phyloP scores from a whole-genome alignment of 331 rosid genomes.

The Pyracantha coccinea region DNA sequence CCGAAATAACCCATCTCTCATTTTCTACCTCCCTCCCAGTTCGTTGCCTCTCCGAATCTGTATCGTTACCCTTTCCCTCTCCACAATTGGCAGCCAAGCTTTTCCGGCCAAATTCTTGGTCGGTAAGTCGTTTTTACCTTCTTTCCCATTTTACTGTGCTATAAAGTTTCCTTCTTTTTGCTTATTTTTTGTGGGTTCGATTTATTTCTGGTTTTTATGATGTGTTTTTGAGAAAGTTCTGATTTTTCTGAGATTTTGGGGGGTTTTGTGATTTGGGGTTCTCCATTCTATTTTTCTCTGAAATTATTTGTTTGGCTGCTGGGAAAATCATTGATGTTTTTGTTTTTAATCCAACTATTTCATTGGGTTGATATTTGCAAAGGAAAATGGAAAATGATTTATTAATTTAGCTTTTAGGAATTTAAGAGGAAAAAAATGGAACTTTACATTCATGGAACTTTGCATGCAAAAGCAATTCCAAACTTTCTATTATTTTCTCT shows the following conservation, averaged over 20 bases:
- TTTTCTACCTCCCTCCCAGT: background rate
- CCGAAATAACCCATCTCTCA: background rate
- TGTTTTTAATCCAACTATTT: background rate
- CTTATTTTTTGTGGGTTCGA: background rate
- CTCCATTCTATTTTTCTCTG: background rate
- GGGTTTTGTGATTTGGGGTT: background rate
- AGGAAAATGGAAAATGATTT: background rate
- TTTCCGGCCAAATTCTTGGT: constrained; percentile 21
- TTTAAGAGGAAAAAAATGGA: background rate
- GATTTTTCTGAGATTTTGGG: background rate
- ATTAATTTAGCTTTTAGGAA: background rate
- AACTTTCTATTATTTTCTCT: background rate
- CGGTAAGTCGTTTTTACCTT: constrained; percentile 29
- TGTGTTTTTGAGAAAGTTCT: background rate
- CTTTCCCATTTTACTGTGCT: background rate
- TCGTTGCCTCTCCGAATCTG: background rate
- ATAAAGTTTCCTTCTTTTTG: background rate
- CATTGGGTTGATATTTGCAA: background rate
- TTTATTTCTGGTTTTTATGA: background rate
- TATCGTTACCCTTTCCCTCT: background rate
- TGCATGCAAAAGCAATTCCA: background rate
- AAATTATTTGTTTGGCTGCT: background rate
- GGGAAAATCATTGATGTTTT: background rate
- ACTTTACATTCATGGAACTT: background rate
- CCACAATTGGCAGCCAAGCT: background rate